Conservation (phyloP, 2,329 filamentous ascomycete genomes). For the Fusarium sacchari region DNA sequence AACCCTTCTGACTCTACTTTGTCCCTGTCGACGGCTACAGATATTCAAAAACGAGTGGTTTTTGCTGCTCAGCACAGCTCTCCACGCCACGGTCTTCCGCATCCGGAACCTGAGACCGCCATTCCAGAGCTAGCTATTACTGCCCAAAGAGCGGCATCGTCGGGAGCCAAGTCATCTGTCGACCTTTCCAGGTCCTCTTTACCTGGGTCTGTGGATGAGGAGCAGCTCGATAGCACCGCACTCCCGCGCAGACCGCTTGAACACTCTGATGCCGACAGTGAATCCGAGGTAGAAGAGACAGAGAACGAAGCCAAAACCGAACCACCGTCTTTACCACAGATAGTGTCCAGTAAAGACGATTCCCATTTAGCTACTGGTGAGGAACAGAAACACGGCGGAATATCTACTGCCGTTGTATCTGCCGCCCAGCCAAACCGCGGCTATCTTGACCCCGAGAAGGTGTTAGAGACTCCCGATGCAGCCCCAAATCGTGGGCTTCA, state of each 20-base stretch:
- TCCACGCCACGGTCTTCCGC: not conserved
- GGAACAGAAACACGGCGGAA: not conserved
- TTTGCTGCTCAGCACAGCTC: not conserved
- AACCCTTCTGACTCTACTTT: constrained; percentile 2
- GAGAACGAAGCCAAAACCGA: not conserved
- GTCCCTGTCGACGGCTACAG: not conserved
- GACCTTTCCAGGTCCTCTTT: not conserved
- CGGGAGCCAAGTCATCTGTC: not conserved
- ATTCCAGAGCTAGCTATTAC: not conserved
- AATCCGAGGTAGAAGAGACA: not conserved
- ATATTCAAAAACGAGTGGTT: not conserved
- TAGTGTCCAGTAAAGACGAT: not conserved
- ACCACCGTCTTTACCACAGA: not conserved
- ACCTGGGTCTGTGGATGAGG: not conserved
- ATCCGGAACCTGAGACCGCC: not conserved
- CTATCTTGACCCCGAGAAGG: not conserved
- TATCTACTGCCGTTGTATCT: not conserved
- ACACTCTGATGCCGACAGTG: constrained; percentile 10
- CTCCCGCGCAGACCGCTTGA: not conserved
- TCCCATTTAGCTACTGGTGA: not conserved
- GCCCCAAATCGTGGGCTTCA: not conserved
- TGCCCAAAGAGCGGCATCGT: not conserved
- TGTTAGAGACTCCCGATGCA: not conserved
- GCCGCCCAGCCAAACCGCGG: not conserved
- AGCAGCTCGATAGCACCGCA: not conserved